Percentiles rank a stretch among this genome's conserved stretches.
These are phyloP conservation scores for Notholithocarpus densiflorus DNA, from an alignment of 306 rosid species.

Conservation along the genomic window DNA sequence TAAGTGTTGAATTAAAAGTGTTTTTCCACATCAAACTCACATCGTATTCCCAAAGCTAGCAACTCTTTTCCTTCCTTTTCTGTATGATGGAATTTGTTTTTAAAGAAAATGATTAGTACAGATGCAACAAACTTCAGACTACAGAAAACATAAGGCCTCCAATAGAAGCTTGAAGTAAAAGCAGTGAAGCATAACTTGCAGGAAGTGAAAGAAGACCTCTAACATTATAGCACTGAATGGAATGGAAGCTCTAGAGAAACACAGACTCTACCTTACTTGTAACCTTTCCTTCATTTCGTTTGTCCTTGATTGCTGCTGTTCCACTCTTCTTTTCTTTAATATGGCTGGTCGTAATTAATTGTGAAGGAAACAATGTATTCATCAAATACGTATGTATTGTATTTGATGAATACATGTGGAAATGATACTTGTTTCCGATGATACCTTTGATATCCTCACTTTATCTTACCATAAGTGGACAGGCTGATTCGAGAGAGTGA, in stretches of 20 bases:
- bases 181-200: not conserved
- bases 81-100: not conserved
- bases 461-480: no score
- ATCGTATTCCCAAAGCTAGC: not conserved
- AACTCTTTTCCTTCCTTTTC: not conserved
- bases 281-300: not conserved
- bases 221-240: not conserved
- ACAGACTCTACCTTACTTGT: not conserved
- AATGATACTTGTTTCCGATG: no score
- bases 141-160: not conserved
- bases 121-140: not conserved
- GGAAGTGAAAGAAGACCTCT: not conserved
- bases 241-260: not conserved
- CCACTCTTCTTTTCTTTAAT: not conserved
- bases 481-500: no score
- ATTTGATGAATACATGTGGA: no score
- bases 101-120: not conserved
- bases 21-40: not conserved
- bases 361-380: no score
- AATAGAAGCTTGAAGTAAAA: not conserved
- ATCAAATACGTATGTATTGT: no score
- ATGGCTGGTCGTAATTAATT: no score
- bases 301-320: not conserved
- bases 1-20: not conserved
- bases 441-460: no score